Evolutionary conservation across 1,284 basidiomycete genomes (phyloP).

Genomic region (Cryptococcus depauperatus): DNA sequence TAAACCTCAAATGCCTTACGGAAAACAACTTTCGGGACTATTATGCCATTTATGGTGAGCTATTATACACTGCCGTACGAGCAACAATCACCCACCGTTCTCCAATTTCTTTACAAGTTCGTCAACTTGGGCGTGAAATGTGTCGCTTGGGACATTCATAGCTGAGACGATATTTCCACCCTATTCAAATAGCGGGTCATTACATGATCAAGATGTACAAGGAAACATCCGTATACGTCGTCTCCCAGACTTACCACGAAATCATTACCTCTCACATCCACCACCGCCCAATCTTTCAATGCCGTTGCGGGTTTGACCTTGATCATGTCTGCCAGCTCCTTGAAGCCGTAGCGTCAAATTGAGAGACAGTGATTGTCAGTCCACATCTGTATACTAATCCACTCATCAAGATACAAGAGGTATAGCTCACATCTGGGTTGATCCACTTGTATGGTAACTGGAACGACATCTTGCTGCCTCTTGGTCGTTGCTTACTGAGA

Average conservation of each 20-base stretch:
- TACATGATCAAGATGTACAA: neutral
- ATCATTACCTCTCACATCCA: conserved; percentile 44
- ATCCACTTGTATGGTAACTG: conserved; percentile 39
- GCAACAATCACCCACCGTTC: conserved; percentile 20
- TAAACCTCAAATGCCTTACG: conserved; percentile 22
- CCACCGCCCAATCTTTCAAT: conserved; percentile 32
- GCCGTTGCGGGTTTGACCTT: conserved; percentile 27
- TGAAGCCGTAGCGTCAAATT: neutral
- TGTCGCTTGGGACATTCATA: conserved; percentile 38
- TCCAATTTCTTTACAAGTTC: conserved; percentile 34
- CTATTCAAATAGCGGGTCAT: conserved; percentile 11
- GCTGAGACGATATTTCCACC: conserved; percentile 45
- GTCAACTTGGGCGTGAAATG: conserved; percentile 30
- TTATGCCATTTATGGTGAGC: too few relatives aligned
- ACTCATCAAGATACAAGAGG: too few relatives aligned
- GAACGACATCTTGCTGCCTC: conserved; percentile 23
- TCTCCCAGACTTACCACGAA: conserved; percentile 40
- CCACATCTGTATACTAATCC: too few relatives aligned
- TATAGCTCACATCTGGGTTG: conserved; percentile 21
- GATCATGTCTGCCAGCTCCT: conserved; percentile 42
- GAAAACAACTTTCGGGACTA: conserved; percentile 42
- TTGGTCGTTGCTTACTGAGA: too few relatives aligned
- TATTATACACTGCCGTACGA: neutral
- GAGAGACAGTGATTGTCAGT: too few relatives aligned
- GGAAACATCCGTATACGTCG: neutral